Evolutionary conservation across 2,329 filamentous ascomycete genomes (phyloP).

Genomic region (Setomelanomma holmii): DNA sequence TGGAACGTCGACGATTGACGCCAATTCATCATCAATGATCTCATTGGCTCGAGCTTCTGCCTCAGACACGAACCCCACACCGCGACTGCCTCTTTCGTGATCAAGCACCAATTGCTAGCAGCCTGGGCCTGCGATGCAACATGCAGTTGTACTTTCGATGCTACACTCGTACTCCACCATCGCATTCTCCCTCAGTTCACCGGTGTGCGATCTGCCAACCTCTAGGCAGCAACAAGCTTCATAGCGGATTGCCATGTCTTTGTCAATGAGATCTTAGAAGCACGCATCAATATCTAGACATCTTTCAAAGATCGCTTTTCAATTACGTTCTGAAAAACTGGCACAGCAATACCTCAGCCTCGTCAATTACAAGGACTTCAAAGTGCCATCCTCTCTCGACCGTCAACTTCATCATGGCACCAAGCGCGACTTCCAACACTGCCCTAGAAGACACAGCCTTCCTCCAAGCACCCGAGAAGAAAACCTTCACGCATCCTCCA

Average conservation of each 20-base stretch:
- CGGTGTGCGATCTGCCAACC: background rate
- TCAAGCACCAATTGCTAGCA: constrained; percentile 4
- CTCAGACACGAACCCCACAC: constrained; percentile 19
- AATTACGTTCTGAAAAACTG: too few species aligned
- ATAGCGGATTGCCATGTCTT: background rate
- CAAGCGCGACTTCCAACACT: background rate
- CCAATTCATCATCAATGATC: constrained; percentile 30
- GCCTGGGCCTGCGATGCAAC: constrained; percentile 32
- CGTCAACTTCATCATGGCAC: constrained; percentile 2
- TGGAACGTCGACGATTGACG: background rate
- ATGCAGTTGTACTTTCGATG: constrained; percentile 12
- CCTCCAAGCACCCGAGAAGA: constrained; percentile 22
- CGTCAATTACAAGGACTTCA: too few species aligned
- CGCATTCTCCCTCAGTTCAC: constrained; percentile 12
- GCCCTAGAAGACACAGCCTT: constrained; percentile 9
- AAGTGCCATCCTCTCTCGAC: background rate
- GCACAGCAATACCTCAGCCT: too few species aligned
- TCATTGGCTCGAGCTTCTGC: constrained; percentile 20
- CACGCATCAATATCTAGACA: background rate
- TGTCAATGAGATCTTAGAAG: background rate
- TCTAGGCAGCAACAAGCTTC: constrained; percentile 7
- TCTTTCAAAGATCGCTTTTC: too few species aligned
- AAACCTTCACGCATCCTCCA: constrained; percentile 32
- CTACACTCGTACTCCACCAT: constrained; percentile 18
- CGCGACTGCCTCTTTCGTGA: constrained; percentile 6